These are phyloP conservation scores for Lentinus tigrinus DNA, from an alignment of 768 basidiomycete species.

Conservation along the genomic window DNA sequence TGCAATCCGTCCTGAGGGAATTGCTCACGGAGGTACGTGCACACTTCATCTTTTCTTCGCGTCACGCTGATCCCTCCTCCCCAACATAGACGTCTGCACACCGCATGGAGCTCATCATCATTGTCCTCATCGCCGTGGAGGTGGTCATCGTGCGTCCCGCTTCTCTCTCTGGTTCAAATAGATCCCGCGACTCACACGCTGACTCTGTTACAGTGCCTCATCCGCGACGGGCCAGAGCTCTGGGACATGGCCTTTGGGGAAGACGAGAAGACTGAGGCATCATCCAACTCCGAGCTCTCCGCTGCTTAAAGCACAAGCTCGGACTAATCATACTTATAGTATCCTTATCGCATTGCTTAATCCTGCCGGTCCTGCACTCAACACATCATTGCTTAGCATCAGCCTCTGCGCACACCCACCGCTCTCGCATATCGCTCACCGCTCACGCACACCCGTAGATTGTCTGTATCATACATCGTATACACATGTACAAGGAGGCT, in stretches of 20 bases:
- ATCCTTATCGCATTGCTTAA: too few species aligned
- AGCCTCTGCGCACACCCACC: too few species aligned
- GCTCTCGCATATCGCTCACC: too few species aligned
- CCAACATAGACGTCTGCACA: slow-evolving; percentile 73
- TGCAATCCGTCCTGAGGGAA: slow-evolving; percentile 87
- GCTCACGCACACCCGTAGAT: too few species aligned
- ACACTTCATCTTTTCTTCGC: background rate
- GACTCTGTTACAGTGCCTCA: slow-evolving; percentile 52
- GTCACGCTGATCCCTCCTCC: background rate
- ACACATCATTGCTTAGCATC: too few species aligned
- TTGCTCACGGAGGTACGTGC: slow-evolving; percentile 74
- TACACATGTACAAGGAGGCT: too few species aligned
- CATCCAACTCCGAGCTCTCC: background rate
- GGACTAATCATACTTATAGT: too few species aligned
- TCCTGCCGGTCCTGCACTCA: too few species aligned
- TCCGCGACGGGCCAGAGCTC: slow-evolving; percentile 77
- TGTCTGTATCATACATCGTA: too few species aligned
- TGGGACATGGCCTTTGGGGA: slow-evolving; percentile 42
- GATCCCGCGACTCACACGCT: background rate
- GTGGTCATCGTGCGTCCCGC: slow-evolving; percentile 71
- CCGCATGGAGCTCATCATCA: slow-evolving; percentile 95
- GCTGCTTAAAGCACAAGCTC: too few species aligned
- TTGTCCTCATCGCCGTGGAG: slow-evolving; percentile 90
- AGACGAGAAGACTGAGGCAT: slow-evolving; percentile 4
- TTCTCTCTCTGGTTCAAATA: too few species aligned